These are phyloP conservation scores for Geotrichum australiense DNA, from an alignment of 1,139 yeast genomes.

Conservation along the genomic window DNA sequence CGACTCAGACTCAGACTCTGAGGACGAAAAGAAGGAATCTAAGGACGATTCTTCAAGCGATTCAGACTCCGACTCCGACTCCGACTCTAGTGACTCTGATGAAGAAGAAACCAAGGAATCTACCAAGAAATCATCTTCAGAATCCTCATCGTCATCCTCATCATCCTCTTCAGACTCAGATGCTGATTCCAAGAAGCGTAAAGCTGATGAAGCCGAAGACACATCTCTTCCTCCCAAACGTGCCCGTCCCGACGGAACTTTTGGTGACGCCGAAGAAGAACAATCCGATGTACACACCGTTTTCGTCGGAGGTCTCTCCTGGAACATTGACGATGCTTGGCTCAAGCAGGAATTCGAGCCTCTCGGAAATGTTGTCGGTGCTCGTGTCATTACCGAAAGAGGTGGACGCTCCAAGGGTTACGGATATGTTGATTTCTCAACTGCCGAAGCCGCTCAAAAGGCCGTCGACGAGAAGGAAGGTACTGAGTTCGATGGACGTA, in stretches of 20 bases:
- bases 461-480: conserved; percentile 89
- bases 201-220: conserved; percentile 26
- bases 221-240: conserved; percentile 37
- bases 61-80: conserved; percentile 7
- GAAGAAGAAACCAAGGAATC: conserved; percentile 1
- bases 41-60: conserved; percentile 3
- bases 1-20: conserved; percentile 5
- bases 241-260: conserved; percentile 36
- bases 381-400: conserved; percentile 92
- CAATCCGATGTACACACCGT: conserved; percentile 67
- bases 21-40: conserved; percentile 2
- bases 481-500: conserved; percentile 93
- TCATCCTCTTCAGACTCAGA: conserved; percentile 9
- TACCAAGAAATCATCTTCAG: conserved; percentile 9
- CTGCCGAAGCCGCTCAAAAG: conserved; percentile 70
- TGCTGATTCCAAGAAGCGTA: conserved; percentile 18
- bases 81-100: conserved; percentile 8
- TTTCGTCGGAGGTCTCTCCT: conserved; percentile 94
- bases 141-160: not conserved
- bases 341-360: conserved; percentile 78
- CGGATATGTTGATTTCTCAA: conserved; percentile 93
- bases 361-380: conserved; percentile 72
- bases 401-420: conserved; percentile 94
- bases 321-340: conserved; percentile 97
- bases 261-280: conserved; percentile 22